These are phyloP conservation scores for Agastache rugosa DNA, from an alignment of 257 asterid species.

Conservation along the genomic window DNA sequence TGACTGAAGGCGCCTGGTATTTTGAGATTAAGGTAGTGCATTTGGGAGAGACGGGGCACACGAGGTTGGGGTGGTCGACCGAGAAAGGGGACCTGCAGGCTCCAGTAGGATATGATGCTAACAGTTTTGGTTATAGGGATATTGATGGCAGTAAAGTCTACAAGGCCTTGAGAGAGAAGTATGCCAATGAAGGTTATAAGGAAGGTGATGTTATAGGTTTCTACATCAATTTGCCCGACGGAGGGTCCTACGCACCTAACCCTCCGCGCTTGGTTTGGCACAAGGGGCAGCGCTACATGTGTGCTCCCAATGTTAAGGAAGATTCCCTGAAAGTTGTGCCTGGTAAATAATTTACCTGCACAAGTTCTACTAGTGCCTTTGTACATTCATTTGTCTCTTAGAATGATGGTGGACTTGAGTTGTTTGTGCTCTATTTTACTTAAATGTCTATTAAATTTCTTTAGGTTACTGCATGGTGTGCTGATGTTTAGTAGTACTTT, in stretches of 20 bases:
- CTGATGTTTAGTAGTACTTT: constrained; percentile 24
- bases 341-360: constrained; percentile 52
- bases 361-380: not conserved
- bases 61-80: constrained; percentile 93
- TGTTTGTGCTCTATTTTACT: not conserved
- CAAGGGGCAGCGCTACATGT: constrained; percentile 86
- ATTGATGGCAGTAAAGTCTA: constrained; percentile 90
- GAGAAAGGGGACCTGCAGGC: constrained; percentile 99
- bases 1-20: constrained; percentile 91
- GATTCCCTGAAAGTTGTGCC: constrained; percentile 86
- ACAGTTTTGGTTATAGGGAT: constrained; percentile 93
- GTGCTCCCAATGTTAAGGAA: constrained; percentile 70
- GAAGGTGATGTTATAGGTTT: constrained; percentile 94
- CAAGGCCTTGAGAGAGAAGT: constrained; percentile 91
- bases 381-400: constrained; percentile 16
- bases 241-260: constrained; percentile 66
- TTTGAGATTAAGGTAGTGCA: constrained; percentile 83
- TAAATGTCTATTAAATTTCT: not conserved
- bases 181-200: constrained; percentile 82
- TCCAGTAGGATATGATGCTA: constrained; percentile 93
- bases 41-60: constrained; percentile 94
- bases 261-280: constrained; percentile 84
- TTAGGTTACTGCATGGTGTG: not conserved
- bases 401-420: constrained; percentile 7
- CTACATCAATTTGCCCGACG: constrained; percentile 85